Conservation (phyloP, 176 grass and related monocot species). For the Eragrostis nindensis region DNA sequence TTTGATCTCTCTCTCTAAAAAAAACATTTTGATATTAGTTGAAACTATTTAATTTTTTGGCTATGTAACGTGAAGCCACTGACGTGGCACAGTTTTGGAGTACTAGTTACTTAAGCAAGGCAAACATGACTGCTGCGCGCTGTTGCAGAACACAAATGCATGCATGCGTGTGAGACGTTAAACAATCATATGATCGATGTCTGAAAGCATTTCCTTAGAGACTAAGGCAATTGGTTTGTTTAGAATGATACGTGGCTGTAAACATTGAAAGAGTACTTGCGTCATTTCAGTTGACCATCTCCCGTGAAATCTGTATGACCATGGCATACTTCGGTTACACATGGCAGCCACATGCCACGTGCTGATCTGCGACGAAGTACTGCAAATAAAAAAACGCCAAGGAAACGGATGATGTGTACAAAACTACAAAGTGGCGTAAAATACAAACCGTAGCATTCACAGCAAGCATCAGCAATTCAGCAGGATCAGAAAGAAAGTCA, state of each 20-base stretch:
- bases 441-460: not conserved
- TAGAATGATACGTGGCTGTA: not conserved
- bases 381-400: not conserved
- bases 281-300: not conserved
- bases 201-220: not conserved
- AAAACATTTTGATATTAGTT: too few species aligned
- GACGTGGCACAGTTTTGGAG: too few species aligned
- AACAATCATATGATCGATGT: too few species aligned
- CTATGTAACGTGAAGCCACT: too few species aligned
- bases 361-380: not conserved
- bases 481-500: not conserved
- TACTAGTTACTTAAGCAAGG: too few species aligned
- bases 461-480: not conserved
- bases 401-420: not conserved
- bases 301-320: not conserved
- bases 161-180: too few species aligned
- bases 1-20: too few species aligned
- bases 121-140: too few species aligned
- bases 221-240: not conserved
- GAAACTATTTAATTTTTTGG: too few species aligned
- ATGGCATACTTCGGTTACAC: not conserved
- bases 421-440: not conserved
- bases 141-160: too few species aligned
- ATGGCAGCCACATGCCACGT: conserved; percentile 23
- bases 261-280: not conserved